phyloP scores from a whole-genome alignment of 2,329 filamentous ascomycete species.

The Microdochium trichocladiopsis region DNA sequence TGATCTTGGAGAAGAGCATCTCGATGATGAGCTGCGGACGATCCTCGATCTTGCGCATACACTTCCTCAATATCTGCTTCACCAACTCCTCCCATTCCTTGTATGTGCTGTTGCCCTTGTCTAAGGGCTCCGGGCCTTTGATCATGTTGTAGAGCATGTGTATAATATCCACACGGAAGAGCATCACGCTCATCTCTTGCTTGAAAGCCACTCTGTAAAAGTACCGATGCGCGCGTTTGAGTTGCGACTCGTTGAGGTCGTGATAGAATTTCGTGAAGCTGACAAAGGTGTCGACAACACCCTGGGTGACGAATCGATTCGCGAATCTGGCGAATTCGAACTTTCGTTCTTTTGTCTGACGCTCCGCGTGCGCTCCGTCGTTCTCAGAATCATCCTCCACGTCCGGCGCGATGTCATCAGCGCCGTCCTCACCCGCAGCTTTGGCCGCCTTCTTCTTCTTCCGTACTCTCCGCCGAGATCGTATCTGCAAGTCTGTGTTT shows the following conservation, averaged over 20 bases:
- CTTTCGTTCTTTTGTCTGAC: slow-evolving; percentile 72
- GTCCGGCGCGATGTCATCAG: slow-evolving; percentile 43
- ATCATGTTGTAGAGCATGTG: slow-evolving; percentile 85
- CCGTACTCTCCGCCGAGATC: slow-evolving; percentile 67
- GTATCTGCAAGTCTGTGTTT: slow-evolving; percentile 88
- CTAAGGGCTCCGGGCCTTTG: slow-evolving; percentile 74
- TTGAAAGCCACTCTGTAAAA: slow-evolving; percentile 95
- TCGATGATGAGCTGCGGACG: slow-evolving; percentile 82
- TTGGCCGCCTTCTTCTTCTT: slow-evolving; percentile 64
- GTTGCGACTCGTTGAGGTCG: slow-evolving; percentile 70
- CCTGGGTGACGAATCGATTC: slow-evolving; percentile 73
- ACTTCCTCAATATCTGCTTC: slow-evolving; percentile 74
- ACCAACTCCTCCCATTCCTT: slow-evolving; percentile 90
- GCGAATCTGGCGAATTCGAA: slow-evolving; percentile 89
- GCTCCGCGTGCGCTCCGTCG: slow-evolving; percentile 64
- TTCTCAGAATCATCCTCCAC: slow-evolving; percentile 61
- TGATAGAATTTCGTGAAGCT: slow-evolving; percentile 71
- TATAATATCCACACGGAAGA: slow-evolving; percentile 88
- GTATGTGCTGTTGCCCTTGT: slow-evolving; percentile 58
- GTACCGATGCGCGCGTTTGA: slow-evolving; percentile 89
- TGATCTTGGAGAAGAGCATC: slow-evolving; percentile 90
- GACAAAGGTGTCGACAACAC: slow-evolving; percentile 83
- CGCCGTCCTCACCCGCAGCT: slow-evolving; percentile 30
- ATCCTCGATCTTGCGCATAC: slow-evolving; percentile 78
- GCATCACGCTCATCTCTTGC: slow-evolving; percentile 79